These are phyloP conservation scores for Apiotrichum domesticum DNA, from an alignment of 1,284 basidiomycete species.

Conservation along the genomic window DNA sequence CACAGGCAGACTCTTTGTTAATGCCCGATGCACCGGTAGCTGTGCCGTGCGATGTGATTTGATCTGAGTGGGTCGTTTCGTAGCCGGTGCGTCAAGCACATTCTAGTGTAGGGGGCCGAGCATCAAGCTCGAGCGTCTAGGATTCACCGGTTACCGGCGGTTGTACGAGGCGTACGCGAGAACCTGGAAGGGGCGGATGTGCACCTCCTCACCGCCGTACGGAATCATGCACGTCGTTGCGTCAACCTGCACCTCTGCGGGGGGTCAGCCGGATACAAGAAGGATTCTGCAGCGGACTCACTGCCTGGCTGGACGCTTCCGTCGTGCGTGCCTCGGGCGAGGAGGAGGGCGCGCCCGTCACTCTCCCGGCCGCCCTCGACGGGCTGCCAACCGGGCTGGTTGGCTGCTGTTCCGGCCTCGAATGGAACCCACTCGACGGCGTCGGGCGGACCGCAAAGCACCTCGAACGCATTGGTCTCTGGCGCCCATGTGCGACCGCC, in stretches of 20 bases:
- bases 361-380: slow-evolving; percentile 44
- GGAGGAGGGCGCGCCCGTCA: slow-evolving; percentile 31
- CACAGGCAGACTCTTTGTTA: too few species aligned
- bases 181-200: slow-evolving; percentile 38
- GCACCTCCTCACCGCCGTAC: slow-evolving; percentile 39
- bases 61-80: too few species aligned
- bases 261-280: slow-evolving; percentile 1
- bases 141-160: not conserved
- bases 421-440: slow-evolving; percentile 42
- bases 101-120: too few species aligned
- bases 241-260: slow-evolving; percentile 32
- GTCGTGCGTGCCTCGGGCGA: slow-evolving; percentile 34
- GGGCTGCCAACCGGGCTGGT: slow-evolving; percentile 33
- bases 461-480: slow-evolving; percentile 33
- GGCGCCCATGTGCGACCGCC: slow-evolving; percentile 26
- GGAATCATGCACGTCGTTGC: slow-evolving; percentile 44
- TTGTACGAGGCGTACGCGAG: slow-evolving; percentile 21
- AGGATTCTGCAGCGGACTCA: slow-evolving; percentile 14
- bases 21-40: too few species aligned
- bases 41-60: too few species aligned
- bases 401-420: slow-evolving; percentile 27
- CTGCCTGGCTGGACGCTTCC: slow-evolving; percentile 41
- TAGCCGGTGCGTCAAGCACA: too few species aligned
- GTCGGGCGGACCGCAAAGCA: slow-evolving; percentile 38
- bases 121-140: too few species aligned